phyloP scores from a whole-genome alignment of 257 asterid species.

The Penstemon barbatus region DNA sequence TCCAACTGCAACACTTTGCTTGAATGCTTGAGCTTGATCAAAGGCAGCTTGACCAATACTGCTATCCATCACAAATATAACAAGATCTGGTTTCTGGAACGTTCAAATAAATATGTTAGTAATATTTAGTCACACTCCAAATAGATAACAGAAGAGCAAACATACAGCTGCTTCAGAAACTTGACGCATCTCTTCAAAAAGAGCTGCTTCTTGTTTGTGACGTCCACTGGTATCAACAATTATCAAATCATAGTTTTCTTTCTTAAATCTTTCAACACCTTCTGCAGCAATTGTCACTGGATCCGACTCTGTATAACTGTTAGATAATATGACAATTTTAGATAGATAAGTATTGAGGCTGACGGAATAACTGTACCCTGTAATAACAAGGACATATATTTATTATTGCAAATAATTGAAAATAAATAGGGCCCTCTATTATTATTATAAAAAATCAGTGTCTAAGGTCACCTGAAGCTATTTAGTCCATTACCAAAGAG shows the following conservation, averaged over 20 bases:
- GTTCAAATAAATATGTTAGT: slow-evolving; percentile 17
- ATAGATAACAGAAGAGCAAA: slow-evolving; percentile 9
- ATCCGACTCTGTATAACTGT: slow-evolving; percentile 98
- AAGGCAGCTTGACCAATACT: slow-evolving; percentile 99
- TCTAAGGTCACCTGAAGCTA: background rate
- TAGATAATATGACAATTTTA: slow-evolving; percentile 15
- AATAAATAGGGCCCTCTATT: background rate
- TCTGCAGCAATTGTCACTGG: slow-evolving; percentile 95
- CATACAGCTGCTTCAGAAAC: slow-evolving; percentile 90
- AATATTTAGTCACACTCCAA: slow-evolving; percentile 15
- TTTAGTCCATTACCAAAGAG: background rate
- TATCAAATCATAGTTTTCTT: slow-evolving; percentile 89
- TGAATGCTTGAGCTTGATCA: slow-evolving; percentile 98
- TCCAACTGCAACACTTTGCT: slow-evolving; percentile 97
- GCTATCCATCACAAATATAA: slow-evolving; percentile 97
- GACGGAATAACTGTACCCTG: too few relatives aligned
- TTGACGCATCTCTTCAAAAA: slow-evolving; percentile 99
- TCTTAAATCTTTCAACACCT: slow-evolving; percentile 92
- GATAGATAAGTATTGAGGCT: too few relatives aligned
- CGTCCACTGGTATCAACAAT: slow-evolving; percentile 99
- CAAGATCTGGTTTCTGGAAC: slow-evolving; percentile 94
- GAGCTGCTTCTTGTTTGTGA: slow-evolving; percentile 97
- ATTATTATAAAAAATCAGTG: too few relatives aligned
- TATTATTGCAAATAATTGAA: background rate
- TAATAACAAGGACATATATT: too few relatives aligned